Conservation (phyloP, 75 land plant species). For the Cunninghamia lanceolata region DNA sequence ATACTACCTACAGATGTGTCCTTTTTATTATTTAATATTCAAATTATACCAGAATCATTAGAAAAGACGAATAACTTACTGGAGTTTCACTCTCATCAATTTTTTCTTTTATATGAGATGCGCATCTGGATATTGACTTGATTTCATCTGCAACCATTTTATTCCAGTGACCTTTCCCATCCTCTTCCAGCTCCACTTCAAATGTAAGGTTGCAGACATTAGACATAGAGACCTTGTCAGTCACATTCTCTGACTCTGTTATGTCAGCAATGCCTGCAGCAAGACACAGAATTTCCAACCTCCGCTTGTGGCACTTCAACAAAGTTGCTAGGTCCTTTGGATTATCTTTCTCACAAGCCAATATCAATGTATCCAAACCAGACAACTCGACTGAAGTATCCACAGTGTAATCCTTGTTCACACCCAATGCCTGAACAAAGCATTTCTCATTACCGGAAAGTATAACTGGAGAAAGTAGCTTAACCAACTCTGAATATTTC, state of each 20-base stretch:
- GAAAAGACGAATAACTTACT: conserved; percentile 32
- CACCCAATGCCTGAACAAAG: conserved; percentile 29
- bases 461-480: conserved; percentile 66
- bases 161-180: conserved; percentile 25
- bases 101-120: conserved; percentile 44
- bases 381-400: conserved; percentile 57
- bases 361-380: conserved; percentile 65
- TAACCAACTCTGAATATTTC: conserved; percentile 57
- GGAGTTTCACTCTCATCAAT: conserved; percentile 40
- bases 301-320: conserved; percentile 61
- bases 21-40: not conserved
- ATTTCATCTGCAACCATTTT: conserved; percentile 67
- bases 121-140: conserved; percentile 56
- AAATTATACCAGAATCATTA: not conserved
- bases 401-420: conserved; percentile 35
- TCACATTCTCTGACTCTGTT: conserved; percentile 11
- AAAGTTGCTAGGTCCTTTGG: conserved; percentile 44
- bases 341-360: conserved; percentile 65
- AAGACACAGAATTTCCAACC: conserved; percentile 60
- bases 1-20: conserved; percentile 5
- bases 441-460: conserved; percentile 47
- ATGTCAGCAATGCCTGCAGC: conserved; percentile 56
- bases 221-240: conserved; percentile 8
- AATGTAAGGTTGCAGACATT: conserved; percentile 12
- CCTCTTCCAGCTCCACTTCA: conserved; percentile 39